These are phyloP conservation scores for Hirsutella minnesotensis DNA, from an alignment of 2,329 filamentous ascomycete genomes.

Conservation along the genomic window DNA sequence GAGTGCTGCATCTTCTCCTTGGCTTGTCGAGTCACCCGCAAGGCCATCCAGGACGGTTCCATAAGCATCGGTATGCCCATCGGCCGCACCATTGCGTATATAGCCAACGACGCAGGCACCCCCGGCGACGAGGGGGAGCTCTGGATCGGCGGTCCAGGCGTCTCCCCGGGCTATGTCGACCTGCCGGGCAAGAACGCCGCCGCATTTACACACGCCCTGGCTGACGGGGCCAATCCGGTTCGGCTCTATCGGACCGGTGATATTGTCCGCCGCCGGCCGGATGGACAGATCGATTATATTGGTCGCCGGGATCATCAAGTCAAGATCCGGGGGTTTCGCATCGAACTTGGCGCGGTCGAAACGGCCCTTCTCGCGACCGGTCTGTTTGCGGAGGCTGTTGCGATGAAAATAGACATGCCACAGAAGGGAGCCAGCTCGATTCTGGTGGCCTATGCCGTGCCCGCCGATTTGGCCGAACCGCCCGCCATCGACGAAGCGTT, in stretches of 20 bases:
- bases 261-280: constrained; percentile 6
- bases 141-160: constrained; percentile 1
- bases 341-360: constrained; percentile 12
- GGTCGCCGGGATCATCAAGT: constrained; percentile 12
- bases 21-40: not conserved
- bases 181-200: not conserved
- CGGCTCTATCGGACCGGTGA: constrained; percentile 13
- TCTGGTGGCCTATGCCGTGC: not conserved
- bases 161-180: not conserved
- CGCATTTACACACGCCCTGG: not conserved
- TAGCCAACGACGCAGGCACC: not conserved
- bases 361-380: not conserved
- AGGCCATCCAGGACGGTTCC: not conserved
- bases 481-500: not conserved
- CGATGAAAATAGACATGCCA: not conserved
- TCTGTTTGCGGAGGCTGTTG: not conserved
- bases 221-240: not conserved
- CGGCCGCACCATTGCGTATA: not conserved
- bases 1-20: constrained; percentile 1
- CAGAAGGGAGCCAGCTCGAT: not conserved
- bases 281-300: constrained; percentile 12
- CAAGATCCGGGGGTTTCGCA: constrained; percentile 14
- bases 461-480: not conserved
- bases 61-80: not conserved
- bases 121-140: constrained; percentile 2